These are phyloP conservation scores for Pichia kluyveri DNA, from an alignment of 805 yeast species.

Conservation along the genomic window DNA sequence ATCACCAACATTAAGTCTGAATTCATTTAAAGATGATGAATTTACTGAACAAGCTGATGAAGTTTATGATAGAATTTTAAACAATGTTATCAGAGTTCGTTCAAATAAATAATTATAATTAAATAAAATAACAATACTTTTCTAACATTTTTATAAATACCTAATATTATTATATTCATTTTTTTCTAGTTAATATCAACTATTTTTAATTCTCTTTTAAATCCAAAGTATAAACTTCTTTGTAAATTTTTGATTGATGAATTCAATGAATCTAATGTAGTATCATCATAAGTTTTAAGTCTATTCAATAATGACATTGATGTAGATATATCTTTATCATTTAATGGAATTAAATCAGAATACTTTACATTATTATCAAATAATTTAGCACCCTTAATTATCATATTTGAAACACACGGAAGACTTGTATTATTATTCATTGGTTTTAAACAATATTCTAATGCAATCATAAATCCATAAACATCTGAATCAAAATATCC, in stretches of 20 bases:
- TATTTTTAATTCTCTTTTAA: constrained; percentile 9
- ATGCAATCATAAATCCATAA: constrained; percentile 47
- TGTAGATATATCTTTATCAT: neutral
- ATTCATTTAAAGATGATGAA: constrained; percentile 15
- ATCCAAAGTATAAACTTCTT: constrained; percentile 7
- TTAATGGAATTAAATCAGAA: constrained; percentile 2
- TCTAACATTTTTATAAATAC: too few species aligned
- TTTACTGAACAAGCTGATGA: constrained; percentile 45
- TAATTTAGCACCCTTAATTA: constrained; percentile 5
- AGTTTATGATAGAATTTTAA: constrained; percentile 62
- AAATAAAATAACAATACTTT: too few species aligned
- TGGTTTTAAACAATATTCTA: constrained; percentile 23
- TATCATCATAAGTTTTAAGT: neutral
- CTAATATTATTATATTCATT: neutral
- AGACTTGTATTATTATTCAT: neutral
- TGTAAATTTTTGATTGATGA: constrained; percentile 4
- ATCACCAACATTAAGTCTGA: constrained; percentile 12
- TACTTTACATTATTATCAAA: neutral
- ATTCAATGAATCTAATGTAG: too few species aligned
- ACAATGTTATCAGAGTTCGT: constrained; percentile 57
- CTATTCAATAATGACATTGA: neutral
- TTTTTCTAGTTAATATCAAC: neutral
- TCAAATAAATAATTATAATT: constrained; percentile 29
- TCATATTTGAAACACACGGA: neutral
- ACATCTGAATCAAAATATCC: constrained; percentile 59